phyloP scores from a whole-genome alignment of 805 yeast species.

The Candida yuanshanica region DNA sequence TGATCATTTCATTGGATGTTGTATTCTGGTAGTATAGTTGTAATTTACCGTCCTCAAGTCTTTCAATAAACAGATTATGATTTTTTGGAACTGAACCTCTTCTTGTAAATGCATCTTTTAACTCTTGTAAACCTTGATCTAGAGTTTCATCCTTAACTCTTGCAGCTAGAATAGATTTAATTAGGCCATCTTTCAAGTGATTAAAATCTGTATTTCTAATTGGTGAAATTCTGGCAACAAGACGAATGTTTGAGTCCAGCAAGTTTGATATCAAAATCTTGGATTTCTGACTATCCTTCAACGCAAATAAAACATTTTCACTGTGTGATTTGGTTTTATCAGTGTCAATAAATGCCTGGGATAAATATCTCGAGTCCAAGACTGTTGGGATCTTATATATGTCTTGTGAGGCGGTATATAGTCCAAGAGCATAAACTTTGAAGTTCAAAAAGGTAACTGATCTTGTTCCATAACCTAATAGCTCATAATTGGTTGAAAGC shows the following conservation, averaged over 20 bases:
- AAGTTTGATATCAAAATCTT: conserved; percentile 49
- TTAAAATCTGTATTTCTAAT: conserved; percentile 86
- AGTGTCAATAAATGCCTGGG: conserved; percentile 30
- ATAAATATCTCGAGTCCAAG: conserved; percentile 37
- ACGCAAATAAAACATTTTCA: conserved; percentile 36
- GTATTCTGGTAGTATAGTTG: conserved; percentile 38
- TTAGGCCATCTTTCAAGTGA: conserved; percentile 84
- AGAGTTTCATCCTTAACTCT: conserved; percentile 42
- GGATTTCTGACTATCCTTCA: conserved; percentile 49
- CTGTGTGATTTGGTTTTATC: conserved; percentile 28
- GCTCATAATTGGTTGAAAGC: conserved; percentile 35
- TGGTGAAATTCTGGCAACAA: conserved; percentile 76
- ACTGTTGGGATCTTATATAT: conserved; percentile 33
- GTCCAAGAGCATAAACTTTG: conserved; percentile 83
- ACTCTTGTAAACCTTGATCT: conserved; percentile 61
- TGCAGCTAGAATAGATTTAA: conserved; percentile 70
- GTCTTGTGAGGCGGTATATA: conserved; percentile 68
- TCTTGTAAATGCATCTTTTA: conserved; percentile 55
- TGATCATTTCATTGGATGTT: conserved; percentile 27
- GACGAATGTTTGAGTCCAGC: conserved; percentile 51
- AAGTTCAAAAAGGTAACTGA: conserved; percentile 76
- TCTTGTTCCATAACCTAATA: conserved; percentile 79
- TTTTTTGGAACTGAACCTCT: conserved; percentile 74
- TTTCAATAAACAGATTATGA: conserved; percentile 57
- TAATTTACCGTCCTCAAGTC: conserved; percentile 42